Conservation (phyloP, 768 basidiomycete genomes). For the Dentipellis fragilis region DNA sequence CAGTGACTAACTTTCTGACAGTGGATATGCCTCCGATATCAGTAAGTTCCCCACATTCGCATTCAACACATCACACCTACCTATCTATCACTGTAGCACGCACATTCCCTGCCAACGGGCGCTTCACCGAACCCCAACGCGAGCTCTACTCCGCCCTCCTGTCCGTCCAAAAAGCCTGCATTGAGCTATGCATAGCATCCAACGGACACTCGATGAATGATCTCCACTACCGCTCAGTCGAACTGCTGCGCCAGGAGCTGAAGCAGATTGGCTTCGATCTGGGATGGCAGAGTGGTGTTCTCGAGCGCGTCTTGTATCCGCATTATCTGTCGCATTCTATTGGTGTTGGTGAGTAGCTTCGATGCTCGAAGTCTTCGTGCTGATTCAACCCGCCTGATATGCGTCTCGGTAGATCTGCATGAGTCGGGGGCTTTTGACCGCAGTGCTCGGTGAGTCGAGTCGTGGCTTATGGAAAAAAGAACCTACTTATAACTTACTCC, state of each 20-base stretch:
- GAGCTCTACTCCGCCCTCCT: conserved; percentile 81
- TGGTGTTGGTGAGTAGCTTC: conserved; percentile 57
- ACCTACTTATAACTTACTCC: not conserved
- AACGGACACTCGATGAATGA: conserved; percentile 55
- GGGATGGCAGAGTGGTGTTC: conserved; percentile 35
- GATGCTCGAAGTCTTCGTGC: not conserved
- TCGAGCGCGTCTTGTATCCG: conserved; percentile 74
- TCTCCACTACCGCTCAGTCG: conserved; percentile 67
- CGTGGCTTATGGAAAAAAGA: conserved; percentile 1
- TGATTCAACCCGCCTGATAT: not conserved
- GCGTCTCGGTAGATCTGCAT: conserved; percentile 58
- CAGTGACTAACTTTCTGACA: conserved; percentile 26
- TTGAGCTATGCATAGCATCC: conserved; percentile 49
- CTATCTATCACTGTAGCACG: conserved; percentile 39
- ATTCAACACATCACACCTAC: not conserved
- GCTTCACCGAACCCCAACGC: conserved; percentile 67
- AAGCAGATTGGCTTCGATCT: conserved; percentile 65
- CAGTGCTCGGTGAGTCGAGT: conserved; percentile 34
- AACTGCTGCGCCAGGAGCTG: conserved; percentile 59
- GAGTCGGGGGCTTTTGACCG: conserved; percentile 64
- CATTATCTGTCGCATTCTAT: conserved; percentile 90
- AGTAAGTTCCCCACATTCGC: conserved; percentile 36
- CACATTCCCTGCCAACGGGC: conserved; percentile 80
- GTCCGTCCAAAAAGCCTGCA: conserved; percentile 57
- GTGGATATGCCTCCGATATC: conserved; percentile 92